These are phyloP conservation scores for Trametes cingulata DNA, from an alignment of 768 basidiomycete species.

Conservation along the genomic window DNA sequence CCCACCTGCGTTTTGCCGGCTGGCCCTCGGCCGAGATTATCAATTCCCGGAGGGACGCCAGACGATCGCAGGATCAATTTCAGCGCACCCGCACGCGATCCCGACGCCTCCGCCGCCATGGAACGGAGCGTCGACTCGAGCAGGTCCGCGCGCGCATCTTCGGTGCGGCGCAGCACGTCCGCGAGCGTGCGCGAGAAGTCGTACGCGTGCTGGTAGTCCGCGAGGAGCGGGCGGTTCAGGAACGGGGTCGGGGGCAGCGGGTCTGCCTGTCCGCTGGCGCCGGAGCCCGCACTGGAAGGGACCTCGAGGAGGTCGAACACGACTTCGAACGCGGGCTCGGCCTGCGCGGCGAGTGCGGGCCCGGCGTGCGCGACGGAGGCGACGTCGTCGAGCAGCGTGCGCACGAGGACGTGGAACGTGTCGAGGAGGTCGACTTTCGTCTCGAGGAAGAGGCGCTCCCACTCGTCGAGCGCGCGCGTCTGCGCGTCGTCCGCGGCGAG, in stretches of 20 bases:
- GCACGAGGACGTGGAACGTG: conserved; percentile 59
- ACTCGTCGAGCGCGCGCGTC: conserved; percentile 48
- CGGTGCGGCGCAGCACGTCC: conserved; percentile 44
- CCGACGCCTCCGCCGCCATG: conserved; percentile 28
- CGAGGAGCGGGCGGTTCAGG: conserved; percentile 64
- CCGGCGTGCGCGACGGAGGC: conserved; percentile 40
- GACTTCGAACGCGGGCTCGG: conserved; percentile 57
- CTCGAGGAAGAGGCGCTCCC: conserved; percentile 71
- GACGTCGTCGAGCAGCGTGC: conserved; percentile 49
- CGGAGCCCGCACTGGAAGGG: conserved; percentile 31
- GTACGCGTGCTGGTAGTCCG: conserved; percentile 73
- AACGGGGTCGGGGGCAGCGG: conserved; percentile 39
- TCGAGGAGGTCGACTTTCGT: conserved; percentile 76
- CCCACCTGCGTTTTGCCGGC: conserved; percentile 35
- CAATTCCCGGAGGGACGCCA: conserved; percentile 45
- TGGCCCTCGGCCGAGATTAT: conserved; percentile 37
- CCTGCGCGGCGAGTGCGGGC: conserved; percentile 43
- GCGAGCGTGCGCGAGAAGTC: conserved; percentile 54
- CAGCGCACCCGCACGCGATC: conserved; percentile 51
- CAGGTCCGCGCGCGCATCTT: conserved; percentile 59
- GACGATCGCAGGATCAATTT: conserved; percentile 65
- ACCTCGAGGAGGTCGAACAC: conserved; percentile 60
- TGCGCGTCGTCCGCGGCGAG: conserved; percentile 21
- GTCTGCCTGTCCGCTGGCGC: background rate
- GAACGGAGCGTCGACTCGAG: conserved; percentile 53